phyloP scores from a whole-genome alignment of 2,329 filamentous ascomycete genomes.

The Pseudocercospora crystallina region DNA sequence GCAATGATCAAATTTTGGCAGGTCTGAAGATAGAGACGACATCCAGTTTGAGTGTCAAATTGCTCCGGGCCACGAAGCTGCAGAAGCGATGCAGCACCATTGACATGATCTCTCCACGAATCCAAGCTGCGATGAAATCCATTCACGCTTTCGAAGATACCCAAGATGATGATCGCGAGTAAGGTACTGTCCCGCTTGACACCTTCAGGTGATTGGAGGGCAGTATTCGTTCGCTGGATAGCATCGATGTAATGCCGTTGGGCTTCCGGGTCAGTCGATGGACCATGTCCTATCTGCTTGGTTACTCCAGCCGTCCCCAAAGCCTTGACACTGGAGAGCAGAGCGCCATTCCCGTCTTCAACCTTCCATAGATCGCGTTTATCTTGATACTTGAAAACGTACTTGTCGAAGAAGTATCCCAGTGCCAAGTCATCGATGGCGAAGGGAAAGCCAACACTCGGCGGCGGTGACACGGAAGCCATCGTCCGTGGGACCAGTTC shows the following conservation, averaged over 20 bases:
- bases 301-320: slow-evolving; percentile 14
- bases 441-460: not conserved
- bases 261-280: slow-evolving; percentile 6
- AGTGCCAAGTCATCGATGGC: slow-evolving; percentile 14
- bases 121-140: slow-evolving; percentile 61
- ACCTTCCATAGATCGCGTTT: slow-evolving; percentile 15
- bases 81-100: slow-evolving; percentile 17
- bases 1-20: slow-evolving; percentile 16
- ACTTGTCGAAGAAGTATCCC: slow-evolving; percentile 16
- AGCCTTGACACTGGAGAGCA: slow-evolving; percentile 12
- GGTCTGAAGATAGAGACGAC: slow-evolving; percentile 17
- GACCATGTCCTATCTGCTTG: slow-evolving; percentile 9
- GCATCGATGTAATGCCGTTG: slow-evolving; percentile 17
- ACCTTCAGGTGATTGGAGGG: slow-evolving; percentile 9
- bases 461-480: not conserved
- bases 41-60: slow-evolving; percentile 16
- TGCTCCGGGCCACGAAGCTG: slow-evolving; percentile 17
- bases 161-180: slow-evolving; percentile 53
- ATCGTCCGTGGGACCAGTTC: not conserved
- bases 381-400: slow-evolving; percentile 18
- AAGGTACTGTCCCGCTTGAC: slow-evolving; percentile 15
- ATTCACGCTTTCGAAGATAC: slow-evolving; percentile 65
- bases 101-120: slow-evolving; percentile 47
- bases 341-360: slow-evolving; percentile 17
- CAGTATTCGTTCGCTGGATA: slow-evolving; percentile 13